Base-by-base conservation (phyloP, 2,329 filamentous ascomycete genomes). In the Ophiosphaerella herpotricha region DNA sequence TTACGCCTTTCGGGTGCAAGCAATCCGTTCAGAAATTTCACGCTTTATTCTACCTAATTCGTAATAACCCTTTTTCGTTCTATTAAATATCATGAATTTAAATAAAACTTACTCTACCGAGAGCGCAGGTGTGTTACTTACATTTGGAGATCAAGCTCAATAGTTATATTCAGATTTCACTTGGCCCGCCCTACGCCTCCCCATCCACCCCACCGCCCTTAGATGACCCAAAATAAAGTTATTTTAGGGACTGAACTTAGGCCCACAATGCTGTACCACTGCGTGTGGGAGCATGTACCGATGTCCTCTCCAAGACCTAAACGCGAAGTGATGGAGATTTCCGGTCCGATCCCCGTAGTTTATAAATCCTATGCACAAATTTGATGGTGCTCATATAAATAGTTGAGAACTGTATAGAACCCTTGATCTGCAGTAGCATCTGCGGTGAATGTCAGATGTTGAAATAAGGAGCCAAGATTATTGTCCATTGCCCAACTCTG, bases 301-400 rank as follows among this genome's bases (percentile, higher is more conserved):
- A 52, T 54, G 31, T 4, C 54, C 51, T 21, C 54, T 52, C 51
- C 51, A 55, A 26, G 48, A 49, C 14, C 46, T 46, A 48, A 58
- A 55, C 26, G 39, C 36, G 24, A 42, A 38, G 31, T 43, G 21
- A 46, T 52, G 52, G 8, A 23, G 11, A 24, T 48, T 43, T 12
- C 18, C 18, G 14, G 52, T 55, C 16, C 35, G 21, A 26, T 55
- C 48, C 7, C 12, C 4, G 36, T 51, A 40, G 39, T 51, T 44
- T n/a, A 51, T n/a, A 55, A 55, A 24, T 51, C 41, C 52, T 48
- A 55, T 8, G 55, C 52, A 14, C 48, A 48, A 16, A 54, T 55
- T 34, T 52, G 39, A 21, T 52, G 34, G n/a, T 14, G 35, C 6
- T 52, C 40, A 31, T 58, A 58, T 29, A 55, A 35, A 6, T 39